A percentile compares a stretch with the other conserved stretches of the same genome.
These are phyloP conservation scores for Ambrosiella xylebori DNA, from an alignment of 2,329 filamentous ascomycete species.

Conservation along the genomic window DNA sequence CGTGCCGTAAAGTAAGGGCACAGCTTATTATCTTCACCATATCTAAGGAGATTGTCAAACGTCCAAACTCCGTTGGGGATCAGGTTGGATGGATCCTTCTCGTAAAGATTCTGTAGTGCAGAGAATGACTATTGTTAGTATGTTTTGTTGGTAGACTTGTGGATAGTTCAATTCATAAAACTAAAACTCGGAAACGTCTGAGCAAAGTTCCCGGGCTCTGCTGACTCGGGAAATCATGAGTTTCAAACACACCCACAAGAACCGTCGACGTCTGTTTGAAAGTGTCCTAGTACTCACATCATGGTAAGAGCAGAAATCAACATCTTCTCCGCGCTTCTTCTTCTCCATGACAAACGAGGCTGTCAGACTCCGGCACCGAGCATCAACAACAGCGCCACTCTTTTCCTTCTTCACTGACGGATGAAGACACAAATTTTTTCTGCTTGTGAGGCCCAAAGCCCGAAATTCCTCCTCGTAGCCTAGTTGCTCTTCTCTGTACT, in stretches of 20 bases:
- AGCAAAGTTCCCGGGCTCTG: too few relatives aligned
- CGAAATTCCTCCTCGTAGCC: conserved; percentile 85
- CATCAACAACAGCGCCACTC: conserved; percentile 83
- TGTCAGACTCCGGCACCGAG: conserved; percentile 86
- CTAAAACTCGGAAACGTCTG: too few relatives aligned
- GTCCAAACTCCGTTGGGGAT: conserved; percentile 94
- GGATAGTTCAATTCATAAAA: too few relatives aligned
- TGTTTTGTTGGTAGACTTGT: neutral
- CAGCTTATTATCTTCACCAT: conserved; percentile 90
- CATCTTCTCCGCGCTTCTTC: conserved; percentile 85
- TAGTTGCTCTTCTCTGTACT: conserved; percentile 78
- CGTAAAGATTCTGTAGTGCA: conserved; percentile 60
- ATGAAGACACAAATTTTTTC: conserved; percentile 93
- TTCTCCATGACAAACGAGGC: conserved; percentile 97
- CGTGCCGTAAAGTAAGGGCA: conserved; percentile 94
- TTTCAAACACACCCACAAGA: too few relatives aligned
- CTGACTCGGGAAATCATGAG: too few relatives aligned
- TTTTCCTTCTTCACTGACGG: conserved; percentile 93
- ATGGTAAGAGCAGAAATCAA: conserved; percentile 89
- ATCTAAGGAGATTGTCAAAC: conserved; percentile 69
- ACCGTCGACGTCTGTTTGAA: too few relatives aligned
- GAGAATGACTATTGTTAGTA: neutral
- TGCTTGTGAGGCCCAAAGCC: conserved; percentile 79
- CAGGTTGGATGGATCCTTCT: conserved; percentile 85
- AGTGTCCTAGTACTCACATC: conserved; percentile 38